A percentile compares a stretch with the other conserved stretches of the same genome.
phyloP scores from a whole-genome alignment of 208 protist species.

The Crithidia brevicula region DNA sequence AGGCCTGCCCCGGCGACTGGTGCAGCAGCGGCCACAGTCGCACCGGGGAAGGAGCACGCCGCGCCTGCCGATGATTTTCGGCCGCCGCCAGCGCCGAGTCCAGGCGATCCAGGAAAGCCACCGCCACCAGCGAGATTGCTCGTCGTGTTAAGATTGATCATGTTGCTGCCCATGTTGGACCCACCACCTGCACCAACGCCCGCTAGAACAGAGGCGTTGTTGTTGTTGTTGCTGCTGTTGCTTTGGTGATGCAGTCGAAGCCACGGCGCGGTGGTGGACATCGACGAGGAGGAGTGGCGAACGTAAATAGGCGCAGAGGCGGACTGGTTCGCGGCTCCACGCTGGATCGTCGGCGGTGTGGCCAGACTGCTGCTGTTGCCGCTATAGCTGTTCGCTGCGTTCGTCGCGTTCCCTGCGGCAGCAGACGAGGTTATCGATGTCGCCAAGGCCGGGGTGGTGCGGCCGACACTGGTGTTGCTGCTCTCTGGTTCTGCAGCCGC shows the following conservation, averaged over 20 bases:
- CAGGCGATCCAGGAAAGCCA: no score
- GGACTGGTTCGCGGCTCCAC: background rate
- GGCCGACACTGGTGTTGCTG: background rate
- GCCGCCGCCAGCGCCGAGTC: no score
- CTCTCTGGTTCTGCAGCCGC: background rate
- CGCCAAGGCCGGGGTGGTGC: background rate
- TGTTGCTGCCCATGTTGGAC: background rate
- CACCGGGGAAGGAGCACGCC: no score
- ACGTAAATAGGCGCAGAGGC: background rate
- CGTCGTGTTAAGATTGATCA: no score
- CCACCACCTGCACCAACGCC: no score
- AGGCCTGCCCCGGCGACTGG: background rate
- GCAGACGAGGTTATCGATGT: background rate
- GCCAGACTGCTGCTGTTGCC: background rate
- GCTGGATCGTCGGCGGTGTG: background rate
- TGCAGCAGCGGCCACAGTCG: background rate
- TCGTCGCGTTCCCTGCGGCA: no score
- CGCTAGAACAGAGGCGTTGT: background rate
- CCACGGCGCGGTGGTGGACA: constrained; percentile 8
- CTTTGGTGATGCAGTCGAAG: constrained; percentile 8
- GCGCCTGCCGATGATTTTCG: no score
- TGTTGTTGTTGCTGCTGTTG: constrained; percentile 1
- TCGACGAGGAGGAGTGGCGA: background rate
- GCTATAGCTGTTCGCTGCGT: no score
- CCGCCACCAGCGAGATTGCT: no score